A percentile compares a stretch with the other conserved stretches of the same genome.
phyloP scores from a whole-genome alignment of 805 yeast genomes.

The Candida ulmi region DNA sequence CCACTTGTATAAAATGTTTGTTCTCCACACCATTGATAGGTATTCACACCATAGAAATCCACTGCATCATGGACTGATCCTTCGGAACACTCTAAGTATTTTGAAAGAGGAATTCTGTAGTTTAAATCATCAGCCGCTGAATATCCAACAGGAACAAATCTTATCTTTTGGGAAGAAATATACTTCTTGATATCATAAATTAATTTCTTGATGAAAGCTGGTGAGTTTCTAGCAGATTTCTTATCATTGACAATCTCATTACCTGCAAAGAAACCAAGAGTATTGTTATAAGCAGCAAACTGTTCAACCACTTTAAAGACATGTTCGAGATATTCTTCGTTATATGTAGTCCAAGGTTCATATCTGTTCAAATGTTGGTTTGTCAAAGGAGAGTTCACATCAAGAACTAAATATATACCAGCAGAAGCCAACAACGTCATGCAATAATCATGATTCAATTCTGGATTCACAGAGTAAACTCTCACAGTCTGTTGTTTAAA shows the following conservation, averaged over 20 bases:
- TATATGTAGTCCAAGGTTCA: conserved; percentile 92
- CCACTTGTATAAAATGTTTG: conserved; percentile 83
- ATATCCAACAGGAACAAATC: conserved; percentile 85
- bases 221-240: conserved; percentile 60
- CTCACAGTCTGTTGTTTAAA: conserved; percentile 57
- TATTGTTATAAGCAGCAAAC: conserved; percentile 80
- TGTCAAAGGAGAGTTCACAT: conserved; percentile 81
- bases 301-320: conserved; percentile 75
- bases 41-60: conserved; percentile 91
- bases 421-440: conserved; percentile 90
- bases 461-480: conserved; percentile 82
- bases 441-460: conserved; percentile 77
- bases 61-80: conserved; percentile 43
- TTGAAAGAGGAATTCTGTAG: conserved; percentile 70
- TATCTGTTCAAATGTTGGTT: conserved; percentile 81
- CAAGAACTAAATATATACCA: conserved; percentile 86
- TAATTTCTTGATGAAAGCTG: conserved; percentile 72
- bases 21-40: conserved; percentile 95
- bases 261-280: conserved; percentile 88
- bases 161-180: conserved; percentile 48
- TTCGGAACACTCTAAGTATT: conserved; percentile 72
- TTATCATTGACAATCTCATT: conserved; percentile 85
- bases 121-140: conserved; percentile 92
- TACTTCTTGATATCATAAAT: conserved; percentile 77
- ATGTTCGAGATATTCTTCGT: conserved; percentile 61